Base-by-base conservation (phyloP, 2,329 filamentous ascomycete species). In the Xylariaceae sp. region DNA sequence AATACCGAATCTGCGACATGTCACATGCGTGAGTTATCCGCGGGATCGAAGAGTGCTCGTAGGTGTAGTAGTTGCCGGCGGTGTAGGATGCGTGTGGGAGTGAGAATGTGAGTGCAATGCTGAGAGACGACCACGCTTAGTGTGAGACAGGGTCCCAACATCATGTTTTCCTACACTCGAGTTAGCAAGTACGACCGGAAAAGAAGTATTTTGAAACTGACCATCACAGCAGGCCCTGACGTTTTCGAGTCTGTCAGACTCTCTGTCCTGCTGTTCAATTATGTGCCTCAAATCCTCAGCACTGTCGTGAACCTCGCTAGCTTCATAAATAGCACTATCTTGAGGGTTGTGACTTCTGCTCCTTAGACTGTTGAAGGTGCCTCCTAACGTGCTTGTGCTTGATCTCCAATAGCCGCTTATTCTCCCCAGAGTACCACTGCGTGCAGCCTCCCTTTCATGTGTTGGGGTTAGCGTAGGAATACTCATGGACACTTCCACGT, bases 191-290 rank as follows among this genome's bases (percentile, higher is more conserved):
- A 48, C 20, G 21, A 18, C 42, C 32, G 20, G 43, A 50, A 7
- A 57, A 12, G 19, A 44, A 20, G 23, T 19, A 26, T 20, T 44
- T 54, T 18, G 5, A 20, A 54, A 78, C 88, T 84, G 82, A 93
- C 93, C 95, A 83, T 98, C 95, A 75, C 95, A 99, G 77, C 95
- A 99, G 57, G 93, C 93, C 70, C 95, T 83, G 62, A 99, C 95
- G 73, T 99, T 97, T 80, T 98, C 93, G 67, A 98, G 81, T 60
- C 88, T 83, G 70, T 93, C 90, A 21, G 88, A 80, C 64, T 93
- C 89, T 51, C 86, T 80, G 67, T 93, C 89, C 70, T 92, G 88
- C 60, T 84, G 81, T 74, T 93, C 90, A 66, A 93, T 90, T 61
- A 93, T 86, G 61, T 88, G 83, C 54, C 91, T 81, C 54, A 96